Percentiles rank a stretch among this genome's conserved stretches.
phyloP scores from a whole-genome alignment of 352 stramenopile species.

The Globisporangium megalacanthum region DNA sequence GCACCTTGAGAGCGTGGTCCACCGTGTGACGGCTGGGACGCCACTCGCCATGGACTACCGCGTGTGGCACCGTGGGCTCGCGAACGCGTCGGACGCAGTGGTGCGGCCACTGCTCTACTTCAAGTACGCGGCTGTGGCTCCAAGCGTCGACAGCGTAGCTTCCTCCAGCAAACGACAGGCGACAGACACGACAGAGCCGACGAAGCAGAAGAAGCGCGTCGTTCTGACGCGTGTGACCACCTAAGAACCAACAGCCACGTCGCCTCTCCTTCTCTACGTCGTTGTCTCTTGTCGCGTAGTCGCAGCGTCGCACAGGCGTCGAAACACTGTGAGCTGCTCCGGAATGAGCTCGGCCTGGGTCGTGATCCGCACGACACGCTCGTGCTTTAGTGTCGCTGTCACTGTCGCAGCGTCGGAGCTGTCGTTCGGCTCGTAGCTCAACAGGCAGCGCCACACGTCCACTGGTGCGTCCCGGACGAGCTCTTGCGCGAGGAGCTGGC shows the following conservation, averaged over 20 bases:
- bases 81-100: constrained; percentile 32
- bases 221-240: constrained; percentile 1
- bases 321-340: constrained; percentile 25
- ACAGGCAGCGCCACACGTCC: constrained; percentile 42
- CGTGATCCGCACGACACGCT: constrained; percentile 11
- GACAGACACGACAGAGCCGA: neutral
- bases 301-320: neutral
- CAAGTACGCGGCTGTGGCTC: constrained; percentile 37
- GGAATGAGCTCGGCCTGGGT: constrained; percentile 23
- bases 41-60: constrained; percentile 75
- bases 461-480: constrained; percentile 23
- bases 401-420: neutral
- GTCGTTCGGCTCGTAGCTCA: constrained; percentile 32
- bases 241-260: no score
- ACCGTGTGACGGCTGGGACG: constrained; percentile 45
- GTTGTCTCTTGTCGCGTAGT: neutral
- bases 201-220: constrained; percentile 1
- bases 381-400: neutral
- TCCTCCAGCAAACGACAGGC: neutral
- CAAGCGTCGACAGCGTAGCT: neutral
- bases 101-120: constrained; percentile 67
- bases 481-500: constrained; percentile 44
- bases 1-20: constrained; percentile 46
- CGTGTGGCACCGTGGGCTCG: constrained; percentile 63
- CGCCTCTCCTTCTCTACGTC: no score